Percentiles rank a stretch among this genome's conserved stretches.
Conservation (phyloP, 305 asterid genomes). For the Fraxinus velutina region DNA sequence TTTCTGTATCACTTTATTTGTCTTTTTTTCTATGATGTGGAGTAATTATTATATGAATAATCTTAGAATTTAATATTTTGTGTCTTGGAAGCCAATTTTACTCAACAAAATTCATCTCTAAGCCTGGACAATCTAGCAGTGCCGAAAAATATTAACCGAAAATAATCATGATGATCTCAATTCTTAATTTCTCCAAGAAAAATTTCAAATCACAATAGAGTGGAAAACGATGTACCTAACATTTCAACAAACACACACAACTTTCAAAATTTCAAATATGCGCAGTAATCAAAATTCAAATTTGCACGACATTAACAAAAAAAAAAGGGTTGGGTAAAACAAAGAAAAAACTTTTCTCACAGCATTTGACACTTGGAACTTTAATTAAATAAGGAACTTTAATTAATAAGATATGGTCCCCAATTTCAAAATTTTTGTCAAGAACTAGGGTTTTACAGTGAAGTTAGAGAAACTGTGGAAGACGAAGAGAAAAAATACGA, state of each 20-base stretch:
- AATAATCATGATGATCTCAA: constrained; percentile 18
- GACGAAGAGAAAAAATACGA: neutral
- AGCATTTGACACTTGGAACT: neutral
- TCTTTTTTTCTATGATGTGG: neutral
- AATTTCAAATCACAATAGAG: neutral
- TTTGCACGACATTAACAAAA: neutral
- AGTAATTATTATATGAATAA: neutral
- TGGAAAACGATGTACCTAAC: neutral
- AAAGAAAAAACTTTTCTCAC: neutral
- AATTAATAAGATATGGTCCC: neutral
- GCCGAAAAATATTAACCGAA: constrained; percentile 18
- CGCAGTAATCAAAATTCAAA: neutral
- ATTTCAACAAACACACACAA: neutral
- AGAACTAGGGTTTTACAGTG: neutral
- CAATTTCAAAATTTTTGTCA: neutral
- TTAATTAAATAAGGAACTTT: neutral
- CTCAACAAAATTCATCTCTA: neutral
- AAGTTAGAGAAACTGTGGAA: neutral
- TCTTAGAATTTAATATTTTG: neutral
- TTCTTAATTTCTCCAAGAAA: constrained; percentile 1
- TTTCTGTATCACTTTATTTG: neutral
- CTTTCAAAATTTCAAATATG: neutral
- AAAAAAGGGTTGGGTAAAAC: neutral
- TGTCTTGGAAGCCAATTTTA: constrained; percentile 3
- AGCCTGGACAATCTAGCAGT: neutral